Evolutionary conservation across 495 filamentous ascomycete genomes (phyloP), one percentile per base, ranked within the genome.

Genomic region (Pyronema domesticum): DNA sequence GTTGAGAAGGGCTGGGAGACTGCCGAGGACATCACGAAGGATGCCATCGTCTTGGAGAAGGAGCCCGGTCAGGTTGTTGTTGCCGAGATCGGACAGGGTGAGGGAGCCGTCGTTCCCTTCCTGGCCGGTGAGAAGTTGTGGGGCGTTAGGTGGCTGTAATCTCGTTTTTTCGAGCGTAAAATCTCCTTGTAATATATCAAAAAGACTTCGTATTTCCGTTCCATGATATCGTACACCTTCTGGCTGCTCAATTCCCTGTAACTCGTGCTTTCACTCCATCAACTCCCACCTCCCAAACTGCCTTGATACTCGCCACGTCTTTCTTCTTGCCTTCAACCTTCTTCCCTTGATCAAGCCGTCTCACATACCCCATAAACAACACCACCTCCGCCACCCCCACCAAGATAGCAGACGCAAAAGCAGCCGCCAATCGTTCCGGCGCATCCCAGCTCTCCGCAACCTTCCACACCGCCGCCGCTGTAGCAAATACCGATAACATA

Each of bases 371-470:
- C 9, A 76, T 79, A 68, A 96, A 95, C 37, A 96, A 78, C 18
- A 81, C 80, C 8, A 91, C 81, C 67, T 98, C 91, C 4, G 87
- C 89, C 45, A 93, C 71, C 3, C 81, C 88, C 18, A 95, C 85
- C 15, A 85, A 56, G 3, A 77, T 64, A 53, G 79, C 81, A 3
- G 81, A 80, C 7, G 73, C 74, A 70, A 89, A 74, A 37, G 80
- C 83, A 15, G 86, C 67, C 13, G 79, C 83, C 42, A 89, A 65
- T 49, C 85, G 67, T 36, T 76, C 71, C 0, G 85, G 80, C 3
- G 79, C 78, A 55, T 74, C 79, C 83, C 82, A 87, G 67, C 74
- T 76, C 33, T 75, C 70, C 1, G 80, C 80, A 23, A 75, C 76
- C 14, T 86, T 73, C 84, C 85, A 89, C 40, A 91, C 75, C 0